A percentile compares a stretch with the other conserved stretches of the same genome.
phyloP scores from a whole-genome alignment of 2,329 filamentous ascomycete species.

The Pseudocercospora vitis region DNA sequence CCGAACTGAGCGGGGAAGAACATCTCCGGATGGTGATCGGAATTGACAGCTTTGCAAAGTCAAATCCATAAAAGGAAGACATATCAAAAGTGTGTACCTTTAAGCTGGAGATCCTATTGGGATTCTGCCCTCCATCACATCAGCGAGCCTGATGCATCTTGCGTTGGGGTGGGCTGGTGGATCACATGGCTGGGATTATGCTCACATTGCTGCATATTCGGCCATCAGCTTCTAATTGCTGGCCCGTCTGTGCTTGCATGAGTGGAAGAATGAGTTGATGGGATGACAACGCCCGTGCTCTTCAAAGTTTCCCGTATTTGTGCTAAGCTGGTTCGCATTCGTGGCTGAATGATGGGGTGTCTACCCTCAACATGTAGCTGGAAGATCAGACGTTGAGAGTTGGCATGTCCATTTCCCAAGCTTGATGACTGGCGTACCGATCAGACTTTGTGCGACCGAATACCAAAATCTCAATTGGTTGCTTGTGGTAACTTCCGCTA shows the following conservation, averaged over 20 bases:
- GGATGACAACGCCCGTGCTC: constrained; percentile 58
- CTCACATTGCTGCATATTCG: constrained; percentile 43
- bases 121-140: constrained; percentile 37
- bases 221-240: constrained; percentile 47
- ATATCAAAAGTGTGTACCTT: too few relatives aligned
- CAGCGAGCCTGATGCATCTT: constrained; percentile 31
- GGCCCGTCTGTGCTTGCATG: constrained; percentile 43
- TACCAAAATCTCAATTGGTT: constrained; percentile 53
- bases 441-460: constrained; percentile 50
- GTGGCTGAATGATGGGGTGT: constrained; percentile 50
- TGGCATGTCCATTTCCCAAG: constrained; percentile 47
- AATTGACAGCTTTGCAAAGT: too few relatives aligned
- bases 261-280: constrained; percentile 57
- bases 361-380: constrained; percentile 46
- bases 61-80: too few relatives aligned
- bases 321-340: constrained; percentile 56
- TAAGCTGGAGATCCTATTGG: constrained; percentile 38
- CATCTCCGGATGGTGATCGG: too few relatives aligned
- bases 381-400: constrained; percentile 51
- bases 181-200: constrained; percentile 40
- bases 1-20: too few relatives aligned
- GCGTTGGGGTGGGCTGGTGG: constrained; percentile 41
- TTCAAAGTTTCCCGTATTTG: constrained; percentile 56
- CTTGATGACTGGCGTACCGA: constrained; percentile 45
- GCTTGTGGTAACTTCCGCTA: constrained; percentile 47